A percentile compares a stretch with the other conserved stretches of the same genome.
These are phyloP conservation scores for Salix koriyanagi DNA, from an alignment of 345 rosid genomes.

Conservation along the genomic window DNA sequence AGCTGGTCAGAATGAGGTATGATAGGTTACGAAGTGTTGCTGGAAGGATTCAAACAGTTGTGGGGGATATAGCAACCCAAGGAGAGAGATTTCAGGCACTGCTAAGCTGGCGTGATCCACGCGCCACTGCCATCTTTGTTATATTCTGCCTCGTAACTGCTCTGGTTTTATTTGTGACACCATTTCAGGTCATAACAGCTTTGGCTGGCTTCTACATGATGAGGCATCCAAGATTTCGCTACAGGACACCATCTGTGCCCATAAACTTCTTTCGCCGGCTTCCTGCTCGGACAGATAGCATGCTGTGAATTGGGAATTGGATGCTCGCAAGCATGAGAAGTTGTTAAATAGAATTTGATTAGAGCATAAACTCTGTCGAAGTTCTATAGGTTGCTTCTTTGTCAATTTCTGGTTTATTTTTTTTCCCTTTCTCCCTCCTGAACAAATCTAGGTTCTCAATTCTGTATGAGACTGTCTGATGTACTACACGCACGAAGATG, in stretches of 20 bases:
- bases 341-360: not conserved
- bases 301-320: slow-evolving; percentile 17
- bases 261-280: slow-evolving; percentile 33
- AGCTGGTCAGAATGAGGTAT: slow-evolving; percentile 30
- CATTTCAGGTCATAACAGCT: slow-evolving; percentile 32
- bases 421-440: not conserved
- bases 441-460: not conserved
- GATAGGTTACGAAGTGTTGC: slow-evolving; percentile 31
- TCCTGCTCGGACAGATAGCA: slow-evolving; percentile 29
- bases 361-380: not conserved
- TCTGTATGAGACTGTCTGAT: not conserved
- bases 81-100: slow-evolving; percentile 34
- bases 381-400: not conserved
- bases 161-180: slow-evolving; percentile 29
- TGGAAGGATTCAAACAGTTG: slow-evolving; percentile 32
- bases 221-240: slow-evolving; percentile 37
- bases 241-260: slow-evolving; percentile 28
- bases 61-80: slow-evolving; percentile 38
- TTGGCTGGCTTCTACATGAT: slow-evolving; percentile 27
- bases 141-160: slow-evolving; percentile 26
- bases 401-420: not conserved
- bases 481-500: not conserved
- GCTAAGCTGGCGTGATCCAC: slow-evolving; percentile 33
- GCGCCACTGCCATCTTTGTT: slow-evolving; percentile 26
- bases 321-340: slow-evolving; percentile 1